These are phyloP conservation scores for Picea abies DNA, from an alignment of 83 land plant genomes.

Conservation along the genomic window DNA sequence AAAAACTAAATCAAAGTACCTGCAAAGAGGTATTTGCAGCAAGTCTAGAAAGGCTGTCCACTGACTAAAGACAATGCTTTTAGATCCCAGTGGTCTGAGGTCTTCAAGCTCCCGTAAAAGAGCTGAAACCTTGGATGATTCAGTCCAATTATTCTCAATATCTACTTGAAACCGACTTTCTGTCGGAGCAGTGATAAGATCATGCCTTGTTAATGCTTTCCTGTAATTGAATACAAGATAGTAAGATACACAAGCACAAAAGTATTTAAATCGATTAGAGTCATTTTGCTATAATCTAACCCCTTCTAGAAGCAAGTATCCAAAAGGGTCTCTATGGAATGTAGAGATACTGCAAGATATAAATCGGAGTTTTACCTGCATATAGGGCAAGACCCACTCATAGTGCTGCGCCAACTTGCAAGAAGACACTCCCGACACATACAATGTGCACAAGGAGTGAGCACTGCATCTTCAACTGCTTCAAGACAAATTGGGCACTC, in stretches of 20 bases:
- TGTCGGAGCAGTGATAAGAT: slow-evolving; percentile 78
- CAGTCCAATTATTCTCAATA: slow-evolving; percentile 77
- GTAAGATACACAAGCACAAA: slow-evolving; percentile 1
- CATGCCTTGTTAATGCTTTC: slow-evolving; percentile 42
- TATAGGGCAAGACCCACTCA: slow-evolving; percentile 76
- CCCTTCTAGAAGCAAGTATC: neutral
- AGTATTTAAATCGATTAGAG: neutral
- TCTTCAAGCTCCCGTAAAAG: slow-evolving; percentile 44
- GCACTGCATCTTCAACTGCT: slow-evolving; percentile 92
- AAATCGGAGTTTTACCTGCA: slow-evolving; percentile 41
- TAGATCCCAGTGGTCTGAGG: slow-evolving; percentile 38
- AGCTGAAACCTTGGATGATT: slow-evolving; percentile 69
- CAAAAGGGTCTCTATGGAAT: neutral
- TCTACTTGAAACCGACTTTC: slow-evolving; percentile 61
- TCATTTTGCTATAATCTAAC: neutral
- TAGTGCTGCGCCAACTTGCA: slow-evolving; percentile 65
- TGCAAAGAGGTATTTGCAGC: slow-evolving; percentile 67
- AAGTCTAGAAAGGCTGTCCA: slow-evolving; percentile 93
- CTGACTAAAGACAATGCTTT: slow-evolving; percentile 90
- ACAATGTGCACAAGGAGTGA: slow-evolving; percentile 85
- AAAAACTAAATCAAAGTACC: slow-evolving; percentile 23
- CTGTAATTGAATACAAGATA: slow-evolving; percentile 35
- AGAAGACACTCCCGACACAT: slow-evolving; percentile 94
- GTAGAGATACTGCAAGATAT: neutral
- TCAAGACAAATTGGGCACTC: slow-evolving; percentile 99